Evolutionary conservation across 345 rosid genomes (phyloP).

Genomic region (Camelina sativa): DNA sequence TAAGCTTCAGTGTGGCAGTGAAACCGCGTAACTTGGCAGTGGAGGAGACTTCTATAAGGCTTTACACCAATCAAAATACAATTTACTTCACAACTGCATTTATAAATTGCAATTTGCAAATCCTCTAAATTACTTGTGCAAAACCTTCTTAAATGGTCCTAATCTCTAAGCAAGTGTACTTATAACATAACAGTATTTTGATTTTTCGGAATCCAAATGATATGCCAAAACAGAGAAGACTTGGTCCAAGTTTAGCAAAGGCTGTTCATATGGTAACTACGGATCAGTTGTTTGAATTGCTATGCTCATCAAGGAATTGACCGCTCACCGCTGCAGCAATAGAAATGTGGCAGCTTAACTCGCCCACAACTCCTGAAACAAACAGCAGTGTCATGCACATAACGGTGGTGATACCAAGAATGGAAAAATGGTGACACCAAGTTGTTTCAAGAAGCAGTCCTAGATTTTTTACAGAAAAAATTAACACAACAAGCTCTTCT

Average conservation of each 20-base stretch:
- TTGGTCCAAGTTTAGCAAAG: neutral
- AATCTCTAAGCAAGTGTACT: neutral
- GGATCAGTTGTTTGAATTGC: slow-evolving; percentile 6
- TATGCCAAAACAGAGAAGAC: neutral
- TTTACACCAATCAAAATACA: slow-evolving; percentile 2
- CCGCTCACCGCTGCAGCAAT: slow-evolving; percentile 69
- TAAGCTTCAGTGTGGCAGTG: slow-evolving; percentile 21
- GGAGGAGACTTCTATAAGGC: no score
- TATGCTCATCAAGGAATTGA: slow-evolving; percentile 36
- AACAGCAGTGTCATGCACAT: neutral
- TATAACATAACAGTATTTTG: neutral
- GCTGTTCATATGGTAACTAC: neutral
- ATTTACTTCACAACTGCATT: neutral
- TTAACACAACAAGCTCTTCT: slow-evolving; percentile 3
- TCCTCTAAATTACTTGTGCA: neutral
- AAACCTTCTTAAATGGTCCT: neutral
- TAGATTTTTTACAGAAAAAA: neutral
- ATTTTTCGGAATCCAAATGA: neutral
- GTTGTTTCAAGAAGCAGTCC: neutral
- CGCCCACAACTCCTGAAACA: slow-evolving; percentile 26
- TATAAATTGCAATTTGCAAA: neutral
- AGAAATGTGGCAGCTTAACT: slow-evolving; percentile 12
- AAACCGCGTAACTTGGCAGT: slow-evolving; percentile 29
- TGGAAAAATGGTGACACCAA: neutral
- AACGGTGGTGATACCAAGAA: neutral